Evolutionary conservation across 768 basidiomycete species (phyloP).

Genomic region (Tylopilus sp.): DNA sequence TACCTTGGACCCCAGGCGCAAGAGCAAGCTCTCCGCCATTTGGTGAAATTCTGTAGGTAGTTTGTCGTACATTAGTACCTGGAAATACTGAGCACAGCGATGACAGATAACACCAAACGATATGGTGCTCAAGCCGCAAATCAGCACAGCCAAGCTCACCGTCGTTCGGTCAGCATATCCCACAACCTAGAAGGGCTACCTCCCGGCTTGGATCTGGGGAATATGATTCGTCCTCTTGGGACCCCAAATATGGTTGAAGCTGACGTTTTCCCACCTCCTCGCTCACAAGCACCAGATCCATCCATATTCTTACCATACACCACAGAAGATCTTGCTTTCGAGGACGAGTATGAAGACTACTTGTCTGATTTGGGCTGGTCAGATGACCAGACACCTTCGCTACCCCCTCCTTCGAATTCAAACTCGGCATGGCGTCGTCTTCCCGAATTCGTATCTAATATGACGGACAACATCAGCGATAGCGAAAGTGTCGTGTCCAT

Average conservation of each 20-base stretch:
- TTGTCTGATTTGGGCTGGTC: conserved; percentile 82
- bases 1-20: conserved; percentile 59
- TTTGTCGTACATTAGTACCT: background rate
- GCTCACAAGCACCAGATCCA: conserved; percentile 80
- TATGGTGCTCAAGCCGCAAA: conserved; percentile 64
- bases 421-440: conserved; percentile 80
- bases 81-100: conserved; percentile 7
- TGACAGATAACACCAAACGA: conserved; percentile 82
- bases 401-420: conserved; percentile 28
- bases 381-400: conserved; percentile 48
- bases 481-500: conserved; percentile 91
- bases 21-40: conserved; percentile 88
- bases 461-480: conserved; percentile 88
- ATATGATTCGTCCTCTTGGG: conserved; percentile 69
- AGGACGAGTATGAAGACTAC: conserved; percentile 96
- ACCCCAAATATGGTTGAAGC: conserved; percentile 77
- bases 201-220: conserved; percentile 69
- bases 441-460: conserved; percentile 73
- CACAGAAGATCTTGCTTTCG: conserved; percentile 90
- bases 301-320: conserved; percentile 87
- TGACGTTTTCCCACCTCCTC: conserved; percentile 94
- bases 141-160: conserved; percentile 57
- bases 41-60: conserved; percentile 89
- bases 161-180: conserved; percentile 80
- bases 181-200: conserved; percentile 76